Percentiles rank a stretch among this genome's conserved stretches.
These are phyloP conservation scores for Pythium oligandrum DNA, from an alignment of 352 stramenopile species.

Conservation along the genomic window DNA sequence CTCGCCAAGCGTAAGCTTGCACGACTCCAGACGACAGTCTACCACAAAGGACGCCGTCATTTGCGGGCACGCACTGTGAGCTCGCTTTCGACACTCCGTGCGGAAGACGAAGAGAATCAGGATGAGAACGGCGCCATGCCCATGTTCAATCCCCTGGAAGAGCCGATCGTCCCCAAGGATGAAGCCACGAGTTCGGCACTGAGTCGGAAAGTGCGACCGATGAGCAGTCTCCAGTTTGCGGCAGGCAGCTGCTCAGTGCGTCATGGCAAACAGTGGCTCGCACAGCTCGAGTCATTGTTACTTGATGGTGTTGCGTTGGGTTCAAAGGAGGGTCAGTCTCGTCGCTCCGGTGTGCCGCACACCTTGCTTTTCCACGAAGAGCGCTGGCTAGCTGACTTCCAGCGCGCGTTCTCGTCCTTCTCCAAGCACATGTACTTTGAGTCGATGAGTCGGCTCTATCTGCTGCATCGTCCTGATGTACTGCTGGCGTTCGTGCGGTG, in stretches of 20 bases:
- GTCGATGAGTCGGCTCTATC: conserved; percentile 71
- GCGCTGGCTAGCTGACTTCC: conserved; percentile 62
- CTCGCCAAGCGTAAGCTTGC: conserved; percentile 69
- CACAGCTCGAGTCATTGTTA: conserved; percentile 69
- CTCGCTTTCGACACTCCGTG: conserved; percentile 36
- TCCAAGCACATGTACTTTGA: conserved; percentile 88
- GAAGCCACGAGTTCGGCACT: conserved; percentile 44
- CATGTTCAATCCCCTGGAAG: conserved; percentile 1
- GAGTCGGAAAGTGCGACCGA: conserved; percentile 69
- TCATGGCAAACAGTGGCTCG: conserved; percentile 61
- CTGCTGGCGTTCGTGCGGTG: conserved; percentile 59
- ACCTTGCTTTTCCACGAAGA: conserved; percentile 84
- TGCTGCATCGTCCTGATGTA: conserved; percentile 54
- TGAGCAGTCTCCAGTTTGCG: conserved; percentile 78
- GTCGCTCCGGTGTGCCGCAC: conserved; percentile 26
- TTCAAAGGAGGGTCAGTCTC: not conserved
- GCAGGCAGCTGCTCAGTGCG: conserved; percentile 46
- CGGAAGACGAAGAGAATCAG: conserved; percentile 12
- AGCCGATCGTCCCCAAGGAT: conserved; percentile 10
- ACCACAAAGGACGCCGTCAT: conserved; percentile 22
- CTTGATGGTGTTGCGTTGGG: conserved; percentile 41
- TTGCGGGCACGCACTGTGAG: conserved; percentile 33
- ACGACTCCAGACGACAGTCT: conserved; percentile 38
- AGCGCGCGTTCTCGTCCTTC: conserved; percentile 60
- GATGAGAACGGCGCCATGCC: not conserved